These are phyloP conservation scores for Gossypium schwendimanii DNA, from an alignment of 441 rosid species.

Conservation along the genomic window DNA sequence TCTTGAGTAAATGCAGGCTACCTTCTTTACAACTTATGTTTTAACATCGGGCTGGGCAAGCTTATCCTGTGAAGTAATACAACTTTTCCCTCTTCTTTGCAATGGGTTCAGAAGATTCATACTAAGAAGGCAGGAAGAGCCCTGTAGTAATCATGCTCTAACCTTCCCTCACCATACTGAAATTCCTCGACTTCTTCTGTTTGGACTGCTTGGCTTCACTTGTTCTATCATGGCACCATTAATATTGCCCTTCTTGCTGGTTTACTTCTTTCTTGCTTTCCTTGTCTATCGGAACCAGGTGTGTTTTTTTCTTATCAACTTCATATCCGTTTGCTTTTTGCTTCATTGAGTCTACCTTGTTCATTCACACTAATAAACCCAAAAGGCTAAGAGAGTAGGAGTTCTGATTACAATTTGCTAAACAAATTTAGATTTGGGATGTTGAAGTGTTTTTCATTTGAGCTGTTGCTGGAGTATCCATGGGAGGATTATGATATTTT, in stretches of 20 bases:
- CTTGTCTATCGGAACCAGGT: slow-evolving; percentile 89
- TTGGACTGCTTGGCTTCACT: slow-evolving; percentile 80
- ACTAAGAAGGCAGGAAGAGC: slow-evolving; percentile 30
- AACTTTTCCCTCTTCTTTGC: slow-evolving; percentile 53
- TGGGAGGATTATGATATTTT: too few species aligned
- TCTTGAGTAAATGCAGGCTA: slow-evolving; percentile 51
- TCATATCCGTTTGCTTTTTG: not conserved
- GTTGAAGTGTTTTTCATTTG: too few species aligned
- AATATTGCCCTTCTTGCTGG: slow-evolving; percentile 67
- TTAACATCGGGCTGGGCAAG: slow-evolving; percentile 94
- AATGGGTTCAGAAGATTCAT: slow-evolving; percentile 26
- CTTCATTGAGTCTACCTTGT: too few species aligned
- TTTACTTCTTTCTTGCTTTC: slow-evolving; percentile 63
- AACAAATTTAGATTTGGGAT: too few species aligned
- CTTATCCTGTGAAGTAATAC: slow-evolving; percentile 74
- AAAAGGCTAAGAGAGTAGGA: not conserved
- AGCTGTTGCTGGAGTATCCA: too few species aligned
- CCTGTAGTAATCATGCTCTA: slow-evolving; percentile 24
- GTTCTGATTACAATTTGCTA: not conserved
- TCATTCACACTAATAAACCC: too few species aligned
- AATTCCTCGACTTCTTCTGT: slow-evolving; percentile 68
- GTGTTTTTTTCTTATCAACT: slow-evolving; percentile 8
- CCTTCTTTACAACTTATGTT: slow-evolving; percentile 89
- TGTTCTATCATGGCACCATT: slow-evolving; percentile 79
- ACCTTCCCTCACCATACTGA: slow-evolving; percentile 91